A percentile compares a stretch with the other conserved stretches of the same genome.
Evolutionary conservation across 2,329 filamentous ascomycete genomes (phyloP).

Genomic region (Alternaria brassicae): DNA sequence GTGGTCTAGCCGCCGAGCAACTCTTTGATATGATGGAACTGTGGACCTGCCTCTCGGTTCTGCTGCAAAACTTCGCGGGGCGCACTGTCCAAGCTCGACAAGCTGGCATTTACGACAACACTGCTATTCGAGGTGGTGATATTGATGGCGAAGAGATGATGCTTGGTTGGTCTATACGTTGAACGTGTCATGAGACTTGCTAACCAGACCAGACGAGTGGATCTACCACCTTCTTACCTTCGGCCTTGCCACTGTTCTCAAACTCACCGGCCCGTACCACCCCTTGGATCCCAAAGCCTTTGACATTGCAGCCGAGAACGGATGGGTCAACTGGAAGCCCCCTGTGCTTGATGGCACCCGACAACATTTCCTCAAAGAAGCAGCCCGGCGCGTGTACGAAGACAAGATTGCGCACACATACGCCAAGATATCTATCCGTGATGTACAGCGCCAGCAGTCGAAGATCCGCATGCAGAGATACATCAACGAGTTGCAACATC

Average conservation of each 20-base stretch:
- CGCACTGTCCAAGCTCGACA: constrained; percentile 62
- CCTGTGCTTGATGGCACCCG: constrained; percentile 57
- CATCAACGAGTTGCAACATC: constrained; percentile 52
- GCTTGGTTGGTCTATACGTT: constrained; percentile 53
- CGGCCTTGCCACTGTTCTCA: constrained; percentile 63
- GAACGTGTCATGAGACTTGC: background rate
- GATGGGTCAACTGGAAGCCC: constrained; percentile 65
- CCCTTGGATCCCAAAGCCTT: constrained; percentile 57
- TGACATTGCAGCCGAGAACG: constrained; percentile 59
- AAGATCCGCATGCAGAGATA: constrained; percentile 54
- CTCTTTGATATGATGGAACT: constrained; percentile 71
- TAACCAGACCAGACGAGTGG: constrained; percentile 63
- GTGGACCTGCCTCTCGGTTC: constrained; percentile 66
- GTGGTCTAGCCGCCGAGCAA: constrained; percentile 62
- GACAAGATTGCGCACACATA: constrained; percentile 54
- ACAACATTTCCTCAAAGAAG: constrained; percentile 66
- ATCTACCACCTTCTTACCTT: constrained; percentile 65
- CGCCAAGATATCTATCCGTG: constrained; percentile 43
- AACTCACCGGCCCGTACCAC: constrained; percentile 54
- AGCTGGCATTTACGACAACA: constrained; percentile 63
- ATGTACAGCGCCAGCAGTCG: constrained; percentile 49
- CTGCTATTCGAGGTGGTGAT: constrained; percentile 56
- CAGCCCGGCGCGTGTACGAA: constrained; percentile 66
- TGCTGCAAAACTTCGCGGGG: constrained; percentile 64
- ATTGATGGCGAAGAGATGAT: constrained; percentile 61